Conservation (phyloP, 768 basidiomycete species). For the Xerocomellus chrysenteron region DNA sequence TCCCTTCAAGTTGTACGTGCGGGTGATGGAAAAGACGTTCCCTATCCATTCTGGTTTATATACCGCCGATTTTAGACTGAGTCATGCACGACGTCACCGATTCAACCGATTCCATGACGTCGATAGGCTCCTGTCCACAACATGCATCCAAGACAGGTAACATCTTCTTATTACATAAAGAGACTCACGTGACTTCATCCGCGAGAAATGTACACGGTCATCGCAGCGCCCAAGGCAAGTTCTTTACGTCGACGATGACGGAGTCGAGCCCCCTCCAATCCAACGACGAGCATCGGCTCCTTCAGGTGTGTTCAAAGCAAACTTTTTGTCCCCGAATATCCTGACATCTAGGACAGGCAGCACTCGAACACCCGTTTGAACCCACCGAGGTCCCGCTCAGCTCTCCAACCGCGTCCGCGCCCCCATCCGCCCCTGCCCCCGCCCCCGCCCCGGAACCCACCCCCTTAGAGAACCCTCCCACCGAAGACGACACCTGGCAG, state of each 20-base stretch:
- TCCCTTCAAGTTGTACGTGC: background rate
- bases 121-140: slow-evolving; percentile 10
- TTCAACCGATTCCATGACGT: slow-evolving; percentile 14
- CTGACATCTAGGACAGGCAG: slow-evolving; percentile 16
- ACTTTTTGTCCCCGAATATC: background rate
- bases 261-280: slow-evolving; percentile 25
- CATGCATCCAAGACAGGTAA: slow-evolving; percentile 1
- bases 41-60: slow-evolving; percentile 10
- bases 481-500: slow-evolving; percentile 56
- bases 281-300: slow-evolving; percentile 22
- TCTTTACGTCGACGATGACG: slow-evolving; percentile 19
- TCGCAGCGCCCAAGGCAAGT: background rate
- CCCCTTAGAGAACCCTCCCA: background rate
- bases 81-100: slow-evolving; percentile 21
- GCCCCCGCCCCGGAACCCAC: background rate
- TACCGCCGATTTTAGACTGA: slow-evolving; percentile 1
- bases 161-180: background rate
- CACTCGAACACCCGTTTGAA: slow-evolving; percentile 29
- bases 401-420: background rate
- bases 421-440: background rate
- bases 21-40: background rate
- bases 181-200: background rate
- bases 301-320: slow-evolving; percentile 12
- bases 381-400: slow-evolving; percentile 21
- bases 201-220: slow-evolving; percentile 2